These are phyloP conservation scores for Crithidia fasciculata DNA, from an alignment of 208 protist genomes.

Conservation along the genomic window DNA sequence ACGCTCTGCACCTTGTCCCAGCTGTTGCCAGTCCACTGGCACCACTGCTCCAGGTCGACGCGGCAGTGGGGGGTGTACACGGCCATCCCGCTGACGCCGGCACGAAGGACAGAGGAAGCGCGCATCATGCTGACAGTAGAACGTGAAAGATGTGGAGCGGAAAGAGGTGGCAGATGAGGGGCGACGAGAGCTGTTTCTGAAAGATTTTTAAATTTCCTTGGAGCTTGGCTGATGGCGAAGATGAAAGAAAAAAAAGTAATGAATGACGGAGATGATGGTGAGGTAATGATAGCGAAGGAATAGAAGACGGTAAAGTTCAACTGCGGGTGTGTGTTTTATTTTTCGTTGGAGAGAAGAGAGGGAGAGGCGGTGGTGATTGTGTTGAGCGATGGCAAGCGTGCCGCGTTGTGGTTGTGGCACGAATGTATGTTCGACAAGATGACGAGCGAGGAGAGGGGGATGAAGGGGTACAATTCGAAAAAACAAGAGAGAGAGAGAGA, in stretches of 20 bases:
- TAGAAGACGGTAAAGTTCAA: constrained; percentile 14
- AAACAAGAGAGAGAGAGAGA: constrained; percentile 20
- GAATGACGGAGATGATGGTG: constrained; percentile 5
- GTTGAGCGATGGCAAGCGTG: too few relatives aligned
- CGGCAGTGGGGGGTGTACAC: constrained; percentile 87
- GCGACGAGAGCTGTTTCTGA: background rate
- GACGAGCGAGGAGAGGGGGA: background rate
- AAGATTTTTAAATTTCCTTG: too few relatives aligned
- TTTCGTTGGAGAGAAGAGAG: background rate
- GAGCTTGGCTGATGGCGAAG: constrained; percentile 1
- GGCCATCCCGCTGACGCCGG: constrained; percentile 86
- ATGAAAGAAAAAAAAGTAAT: constrained; percentile 30
- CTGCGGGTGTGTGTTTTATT: too few relatives aligned
- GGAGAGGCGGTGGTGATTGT: background rate
- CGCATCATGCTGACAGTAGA: constrained; percentile 50
- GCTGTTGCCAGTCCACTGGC: constrained; percentile 90
- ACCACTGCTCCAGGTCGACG: constrained; percentile 88
- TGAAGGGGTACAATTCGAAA: background rate
- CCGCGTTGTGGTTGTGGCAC: too few relatives aligned
- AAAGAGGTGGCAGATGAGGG: background rate
- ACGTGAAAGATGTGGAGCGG: constrained; percentile 1
- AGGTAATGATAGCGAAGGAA: constrained; percentile 15
- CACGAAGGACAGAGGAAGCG: constrained; percentile 44
- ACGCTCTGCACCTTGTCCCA: constrained; percentile 90
- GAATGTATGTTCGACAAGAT: too few relatives aligned